phyloP scores from a whole-genome alignment of 768 basidiomycete species.

The Tephrocybe sp. region DNA sequence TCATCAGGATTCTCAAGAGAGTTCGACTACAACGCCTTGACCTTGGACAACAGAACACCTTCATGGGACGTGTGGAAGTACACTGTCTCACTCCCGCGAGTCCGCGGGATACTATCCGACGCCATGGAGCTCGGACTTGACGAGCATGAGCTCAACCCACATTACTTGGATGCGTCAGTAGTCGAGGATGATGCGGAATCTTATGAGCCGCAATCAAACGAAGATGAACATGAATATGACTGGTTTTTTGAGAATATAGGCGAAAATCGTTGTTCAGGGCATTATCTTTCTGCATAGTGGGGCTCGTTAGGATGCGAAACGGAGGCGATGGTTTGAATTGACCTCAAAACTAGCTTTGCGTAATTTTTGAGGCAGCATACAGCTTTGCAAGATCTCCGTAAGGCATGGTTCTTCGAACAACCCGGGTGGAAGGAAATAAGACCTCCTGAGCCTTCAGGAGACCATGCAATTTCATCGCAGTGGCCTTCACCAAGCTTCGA shows the following conservation, averaged over 20 bases:
- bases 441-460: neutral
- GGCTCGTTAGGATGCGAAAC: too few relatives aligned
- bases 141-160: neutral
- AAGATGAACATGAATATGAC: neutral
- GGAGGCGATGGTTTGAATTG: too few relatives aligned
- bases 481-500: too few relatives aligned
- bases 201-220: neutral
- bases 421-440: conserved; percentile 8
- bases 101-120: neutral
- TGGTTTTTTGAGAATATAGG: neutral
- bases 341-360: too few relatives aligned
- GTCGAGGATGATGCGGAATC: neutral
- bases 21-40: conserved; percentile 1
- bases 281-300: neutral
- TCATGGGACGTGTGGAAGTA: conserved; percentile 7
- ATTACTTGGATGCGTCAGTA: neutral
- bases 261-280: neutral
- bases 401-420: conserved; percentile 1
- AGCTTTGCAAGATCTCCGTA: conserved; percentile 3
- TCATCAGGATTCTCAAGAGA: conserved; percentile 7
- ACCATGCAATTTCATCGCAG: neutral
- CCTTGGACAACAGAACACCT: conserved; percentile 2
- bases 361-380: conserved; percentile 3
- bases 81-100: neutral
- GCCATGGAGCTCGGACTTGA: neutral